Evolutionary conservation across 192 early-diverging fungal species (phyloP), one percentile per base, ranked within the genome.

Genomic region (Gaertneriomyces semiglobifer): DNA sequence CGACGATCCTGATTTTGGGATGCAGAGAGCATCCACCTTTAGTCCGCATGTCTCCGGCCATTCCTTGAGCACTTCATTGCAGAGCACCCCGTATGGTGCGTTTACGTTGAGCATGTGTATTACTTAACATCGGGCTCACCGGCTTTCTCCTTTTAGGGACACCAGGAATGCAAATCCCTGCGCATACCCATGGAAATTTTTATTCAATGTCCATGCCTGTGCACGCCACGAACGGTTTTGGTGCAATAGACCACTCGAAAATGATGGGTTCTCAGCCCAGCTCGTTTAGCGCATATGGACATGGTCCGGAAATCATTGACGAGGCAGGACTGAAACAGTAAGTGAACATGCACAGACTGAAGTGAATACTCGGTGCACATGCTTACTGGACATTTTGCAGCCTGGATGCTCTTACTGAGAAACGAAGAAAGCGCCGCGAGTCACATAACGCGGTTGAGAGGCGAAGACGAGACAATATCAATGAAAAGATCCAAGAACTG

Each of bases 391-490:
- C 25, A 33, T 33, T 25, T 64, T 64, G 4, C 60, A 72, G 75
- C n/a, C 16, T 71, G 25, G 74, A 76, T 39, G 62, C 61, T 7
- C 43, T 84, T 7, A 84, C 83, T 70, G 96, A 98, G 73, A 96
- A 97, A 73, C 84, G 94, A 16, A 84, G 93, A 44, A 86, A 92
- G 42, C 90, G 96, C 65, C 81, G 96, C 20, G 96, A 97, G 77
- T 93, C 92, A 53, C 96, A 98, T 79, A 98, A 98, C 73, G 96
- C 96, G 20, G 96, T 98, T 38, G 96, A 98, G 76, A 81, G 96
- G 54, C 88, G 96, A 52, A 80, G 96, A 42, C 85, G 95, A 44
- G 96, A 98, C 73, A 94, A 95, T 75, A 98, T 98, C 81, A 98
- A 98, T 73, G 96, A 97, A 75, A 93, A 93, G 71, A 98, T 98